A percentile compares a stretch with the other conserved stretches of the same genome.
These are phyloP conservation scores for Penicillium frequentans DNA, from an alignment of 2,329 filamentous ascomycete genomes.

Conservation along the genomic window DNA sequence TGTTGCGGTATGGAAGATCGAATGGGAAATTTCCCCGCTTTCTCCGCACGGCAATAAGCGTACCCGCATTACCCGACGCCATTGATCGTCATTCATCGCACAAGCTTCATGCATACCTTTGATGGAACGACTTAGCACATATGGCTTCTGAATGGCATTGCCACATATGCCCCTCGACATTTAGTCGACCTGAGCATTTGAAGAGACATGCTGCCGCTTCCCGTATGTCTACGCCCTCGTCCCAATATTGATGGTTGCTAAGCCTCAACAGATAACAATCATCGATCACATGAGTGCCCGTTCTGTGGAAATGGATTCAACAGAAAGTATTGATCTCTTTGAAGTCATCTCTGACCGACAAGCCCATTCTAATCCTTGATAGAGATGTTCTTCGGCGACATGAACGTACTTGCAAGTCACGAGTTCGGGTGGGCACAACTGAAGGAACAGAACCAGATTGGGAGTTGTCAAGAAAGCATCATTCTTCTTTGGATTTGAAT, in stretches of 20 bases:
- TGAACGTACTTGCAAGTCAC: slow-evolving; percentile 21
- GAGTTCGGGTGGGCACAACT: not conserved
- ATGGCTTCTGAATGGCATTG: slow-evolving; percentile 8
- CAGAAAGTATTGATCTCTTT: slow-evolving; percentile 9
- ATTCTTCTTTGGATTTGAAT: not conserved
- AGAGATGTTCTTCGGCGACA: slow-evolving; percentile 25
- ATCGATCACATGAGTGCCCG: slow-evolving; percentile 15
- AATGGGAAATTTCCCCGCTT: not conserved
- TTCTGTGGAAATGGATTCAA: slow-evolving; percentile 20
- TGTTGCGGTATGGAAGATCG: too few species aligned
- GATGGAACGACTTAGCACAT: not conserved
- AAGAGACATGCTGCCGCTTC: slow-evolving; percentile 18
- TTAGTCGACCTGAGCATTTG: slow-evolving; percentile 25
- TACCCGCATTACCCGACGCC: not conserved
- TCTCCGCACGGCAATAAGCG: not conserved
- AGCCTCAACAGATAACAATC: slow-evolving; percentile 11
- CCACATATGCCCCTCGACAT: slow-evolving; percentile 12
- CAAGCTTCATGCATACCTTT: not conserved
- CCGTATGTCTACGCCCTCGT: slow-evolving; percentile 10
- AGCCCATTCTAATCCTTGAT: not conserved
- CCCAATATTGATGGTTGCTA: not conserved
- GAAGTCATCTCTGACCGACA: not conserved
- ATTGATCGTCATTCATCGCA: not conserved
- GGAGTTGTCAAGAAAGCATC: not conserved
- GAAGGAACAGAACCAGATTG: not conserved